Evolutionary conservation across 2,329 filamentous ascomycete genomes (phyloP), one percentile per base, ranked within the genome.

Genomic region (Aspergillus hortae): DNA sequence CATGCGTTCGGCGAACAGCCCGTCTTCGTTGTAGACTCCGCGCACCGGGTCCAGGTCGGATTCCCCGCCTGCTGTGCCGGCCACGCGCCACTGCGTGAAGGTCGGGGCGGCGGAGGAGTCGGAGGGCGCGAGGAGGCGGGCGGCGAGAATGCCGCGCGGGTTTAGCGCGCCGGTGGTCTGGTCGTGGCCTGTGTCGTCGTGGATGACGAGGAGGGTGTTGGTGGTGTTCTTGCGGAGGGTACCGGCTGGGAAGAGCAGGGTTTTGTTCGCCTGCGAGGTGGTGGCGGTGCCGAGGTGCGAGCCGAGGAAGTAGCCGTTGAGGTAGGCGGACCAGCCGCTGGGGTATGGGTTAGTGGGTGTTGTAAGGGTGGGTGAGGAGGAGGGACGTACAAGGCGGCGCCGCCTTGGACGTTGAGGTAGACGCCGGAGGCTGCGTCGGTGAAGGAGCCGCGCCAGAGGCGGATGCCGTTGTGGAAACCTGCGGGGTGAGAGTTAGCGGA

Each of bases 121-220:
- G 73, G 14, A 68, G 11, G 45, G 41, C 15, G 46, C 27, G 0
- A 70, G 73, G 1, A 71, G 71, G 0, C 76, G 77, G 23, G 81
- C 73, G 46, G 84, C 82, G 38, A 65, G 56, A 35, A 67, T 67
- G 4, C 65, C 65, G 36, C 64, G 61, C 0, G 65, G 65, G 46
- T 67, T 66, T 5, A 67, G 55, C 2, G 61, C 64, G 2, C 64
- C 64, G 17, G 55, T 61, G 44, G 63, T 67, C 45, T 66, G 17
- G 46, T 67, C 64, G 49, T 67, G 65, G 30, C 64, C 65, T 17
- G 64, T 66, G 60, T 85, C 80, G 9, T 83, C 83, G 15, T 79
- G 82, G 67, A 85, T 77, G 59, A 86, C 80, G 65, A 83, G 79
- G 21, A 84, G 69, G 3, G 84, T 67, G n/a, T 83, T 74, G 5